These are phyloP conservation scores for Mycena leptocephala DNA, from an alignment of 768 basidiomycete genomes.

Conservation along the genomic window DNA sequence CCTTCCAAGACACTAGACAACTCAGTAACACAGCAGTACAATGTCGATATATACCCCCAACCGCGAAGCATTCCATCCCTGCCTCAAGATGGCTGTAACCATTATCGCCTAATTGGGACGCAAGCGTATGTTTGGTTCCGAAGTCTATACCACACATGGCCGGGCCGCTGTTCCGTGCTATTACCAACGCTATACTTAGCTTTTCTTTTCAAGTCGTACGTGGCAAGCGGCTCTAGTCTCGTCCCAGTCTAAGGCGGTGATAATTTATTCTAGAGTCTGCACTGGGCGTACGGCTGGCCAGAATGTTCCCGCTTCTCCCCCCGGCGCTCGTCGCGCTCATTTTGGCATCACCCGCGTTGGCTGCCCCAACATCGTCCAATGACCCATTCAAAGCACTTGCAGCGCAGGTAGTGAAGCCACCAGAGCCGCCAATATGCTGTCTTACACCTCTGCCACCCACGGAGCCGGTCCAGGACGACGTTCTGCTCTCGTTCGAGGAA, in stretches of 20 bases:
- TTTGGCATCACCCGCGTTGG: slow-evolving; percentile 44
- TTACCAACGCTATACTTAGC: neutral
- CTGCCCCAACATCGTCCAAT: slow-evolving; percentile 57
- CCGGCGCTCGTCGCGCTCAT: slow-evolving; percentile 18
- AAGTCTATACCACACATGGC: neutral
- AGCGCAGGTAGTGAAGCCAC: slow-evolving; percentile 61
- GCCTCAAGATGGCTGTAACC: neutral
- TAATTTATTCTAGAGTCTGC: neutral
- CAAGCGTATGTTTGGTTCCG: slow-evolving; percentile 15
- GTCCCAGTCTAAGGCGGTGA: neutral
- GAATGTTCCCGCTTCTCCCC: slow-evolving; percentile 30
- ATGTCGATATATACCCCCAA: neutral
- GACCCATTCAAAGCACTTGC: slow-evolving; percentile 77
- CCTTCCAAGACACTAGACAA: neutral
- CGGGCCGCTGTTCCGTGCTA: neutral
- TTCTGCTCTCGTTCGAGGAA: slow-evolving; percentile 88
- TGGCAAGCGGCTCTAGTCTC: slow-evolving; percentile 15
- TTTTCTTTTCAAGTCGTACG: slow-evolving; percentile 20
- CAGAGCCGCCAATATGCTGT: slow-evolving; percentile 79
- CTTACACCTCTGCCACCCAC: slow-evolving; percentile 68
- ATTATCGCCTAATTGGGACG: slow-evolving; percentile 28
- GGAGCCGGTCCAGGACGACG: slow-evolving; percentile 71
- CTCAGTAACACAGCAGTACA: neutral
- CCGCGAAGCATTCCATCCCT: neutral
- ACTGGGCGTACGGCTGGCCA: neutral